Conservation (phyloP, 768 basidiomycete species). For the Sarcodon aspratus region DNA sequence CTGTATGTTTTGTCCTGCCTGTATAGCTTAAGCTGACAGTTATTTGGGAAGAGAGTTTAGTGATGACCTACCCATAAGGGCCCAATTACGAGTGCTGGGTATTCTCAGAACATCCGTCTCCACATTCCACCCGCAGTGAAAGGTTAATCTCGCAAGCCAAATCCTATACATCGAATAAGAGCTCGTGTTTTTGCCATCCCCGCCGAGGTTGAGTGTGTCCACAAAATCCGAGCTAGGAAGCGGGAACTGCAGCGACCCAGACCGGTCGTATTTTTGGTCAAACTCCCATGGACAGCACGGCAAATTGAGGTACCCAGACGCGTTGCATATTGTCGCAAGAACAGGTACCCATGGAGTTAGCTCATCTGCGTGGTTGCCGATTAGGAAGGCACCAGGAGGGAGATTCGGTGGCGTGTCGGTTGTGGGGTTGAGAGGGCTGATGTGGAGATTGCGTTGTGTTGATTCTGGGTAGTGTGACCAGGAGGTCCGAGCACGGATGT, state of each 20-base stretch:
- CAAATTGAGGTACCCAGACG: constrained; percentile 68
- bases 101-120: constrained; percentile 84
- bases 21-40: neutral
- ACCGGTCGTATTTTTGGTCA: constrained; percentile 52
- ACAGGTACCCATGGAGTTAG: constrained; percentile 92
- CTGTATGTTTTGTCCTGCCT: constrained; percentile 20
- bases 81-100: constrained; percentile 92
- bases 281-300: constrained; percentile 89
- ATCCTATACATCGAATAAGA: constrained; percentile 78
- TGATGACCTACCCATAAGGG: constrained; percentile 56
- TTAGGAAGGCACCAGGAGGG: constrained; percentile 51
- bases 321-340: constrained; percentile 47
- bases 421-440: constrained; percentile 64
- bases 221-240: constrained; percentile 17
- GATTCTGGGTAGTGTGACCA: constrained; percentile 67
- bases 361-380: constrained; percentile 96
- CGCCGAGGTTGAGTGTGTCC: constrained; percentile 45
- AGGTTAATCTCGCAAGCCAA: constrained; percentile 69
- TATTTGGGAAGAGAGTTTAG: constrained; percentile 3
- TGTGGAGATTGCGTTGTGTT: constrained; percentile 51
- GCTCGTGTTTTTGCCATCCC: constrained; percentile 45
- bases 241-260: constrained; percentile 19
- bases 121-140: constrained; percentile 74
- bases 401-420: neutral
- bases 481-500: constrained; percentile 74